A percentile compares a stretch with the other conserved stretches of the same genome.
Conservation (phyloP, 2,329 filamentous ascomycete species). For the Didymella sp. region DNA sequence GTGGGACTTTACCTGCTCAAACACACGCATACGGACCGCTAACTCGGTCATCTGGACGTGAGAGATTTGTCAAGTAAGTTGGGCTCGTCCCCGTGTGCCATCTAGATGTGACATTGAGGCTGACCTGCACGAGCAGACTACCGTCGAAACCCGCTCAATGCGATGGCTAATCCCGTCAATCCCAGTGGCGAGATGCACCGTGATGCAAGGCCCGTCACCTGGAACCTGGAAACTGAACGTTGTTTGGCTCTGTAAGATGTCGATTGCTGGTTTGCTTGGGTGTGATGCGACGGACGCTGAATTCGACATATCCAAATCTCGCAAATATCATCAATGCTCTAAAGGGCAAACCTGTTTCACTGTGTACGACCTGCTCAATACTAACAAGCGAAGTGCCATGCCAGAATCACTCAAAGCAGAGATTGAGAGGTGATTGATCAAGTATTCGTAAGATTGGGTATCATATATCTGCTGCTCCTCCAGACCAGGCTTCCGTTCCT, state of each 20-base stretch:
- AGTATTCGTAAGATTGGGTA: conserved; percentile 8
- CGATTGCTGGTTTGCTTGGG: neutral
- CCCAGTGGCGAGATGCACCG: neutral
- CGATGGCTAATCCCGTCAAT: neutral
- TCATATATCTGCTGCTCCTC: conserved; percentile 1
- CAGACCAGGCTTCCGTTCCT: neutral
- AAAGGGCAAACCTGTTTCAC: neutral
- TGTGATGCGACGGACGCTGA: neutral
- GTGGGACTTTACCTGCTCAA: conserved; percentile 12
- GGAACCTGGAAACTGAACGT: neutral
- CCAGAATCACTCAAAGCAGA: neutral
- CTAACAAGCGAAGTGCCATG: neutral
- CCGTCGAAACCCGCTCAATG: neutral
- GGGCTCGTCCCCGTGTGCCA: neutral
- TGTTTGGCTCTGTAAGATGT: neutral
- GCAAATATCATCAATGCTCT: neutral
- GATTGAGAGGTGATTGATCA: neutral
- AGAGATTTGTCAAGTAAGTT: neutral
- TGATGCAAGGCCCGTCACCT: neutral
- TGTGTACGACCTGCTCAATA: neutral
- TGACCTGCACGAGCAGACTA: neutral
- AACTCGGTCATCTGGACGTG: neutral
- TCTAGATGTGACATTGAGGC: neutral
- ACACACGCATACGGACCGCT: neutral
- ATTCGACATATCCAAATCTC: neutral